Base-by-base conservation (phyloP, 2,329 filamentous ascomycete genomes). In the Colletotrichum sublineola region DNA sequence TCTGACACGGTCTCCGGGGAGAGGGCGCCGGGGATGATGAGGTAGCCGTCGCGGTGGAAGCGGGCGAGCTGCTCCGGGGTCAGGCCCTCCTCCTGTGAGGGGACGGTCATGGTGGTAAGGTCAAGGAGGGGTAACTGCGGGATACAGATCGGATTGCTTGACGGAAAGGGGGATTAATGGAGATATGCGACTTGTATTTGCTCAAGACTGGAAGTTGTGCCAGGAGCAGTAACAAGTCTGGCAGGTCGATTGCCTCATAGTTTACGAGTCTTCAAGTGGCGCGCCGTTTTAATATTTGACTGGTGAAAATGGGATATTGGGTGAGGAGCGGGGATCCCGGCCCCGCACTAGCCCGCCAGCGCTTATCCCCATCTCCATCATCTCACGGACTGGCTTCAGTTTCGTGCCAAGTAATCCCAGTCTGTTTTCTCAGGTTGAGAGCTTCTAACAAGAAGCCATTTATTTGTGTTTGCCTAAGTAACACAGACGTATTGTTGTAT, bases 21-120 rank as follows among this genome's bases (percentile, higher is more conserved):
- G 52, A 98, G 89, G 68, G 94, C 95, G 78, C 92, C 83, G 1
- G 93, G 94, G 77, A 99, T 89, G 77, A 98, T 88, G 73, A 98
- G 92, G 84, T 97, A 98, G 83, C 96, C 96, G 84, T 98, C 94
- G 63, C 89, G 86, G 76, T 92, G 81, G 86, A 97, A 98, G 78
- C 87, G 86, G 61, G 88, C 80, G 58, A 96, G 84, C 79, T 98
- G 95, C 42, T 89, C 86, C 55, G 90, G 82, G 20, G 92, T 92
- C 70, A 98, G 92, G 68, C 92, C 92, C 33, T 76, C 77, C 67
- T 78, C 69, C 24, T 68, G 69, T 29, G 69, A 50, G 15, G 60
- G 42, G 29, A 61, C 36, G 3, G 71, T 46, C 68, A 73, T 73
- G 20, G 3, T 40, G 40, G 56, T n/a, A 8, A 52, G 44, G 36